phyloP scores from a whole-genome alignment of 306 rosid genomes.

The Crataegus laevigata region DNA sequence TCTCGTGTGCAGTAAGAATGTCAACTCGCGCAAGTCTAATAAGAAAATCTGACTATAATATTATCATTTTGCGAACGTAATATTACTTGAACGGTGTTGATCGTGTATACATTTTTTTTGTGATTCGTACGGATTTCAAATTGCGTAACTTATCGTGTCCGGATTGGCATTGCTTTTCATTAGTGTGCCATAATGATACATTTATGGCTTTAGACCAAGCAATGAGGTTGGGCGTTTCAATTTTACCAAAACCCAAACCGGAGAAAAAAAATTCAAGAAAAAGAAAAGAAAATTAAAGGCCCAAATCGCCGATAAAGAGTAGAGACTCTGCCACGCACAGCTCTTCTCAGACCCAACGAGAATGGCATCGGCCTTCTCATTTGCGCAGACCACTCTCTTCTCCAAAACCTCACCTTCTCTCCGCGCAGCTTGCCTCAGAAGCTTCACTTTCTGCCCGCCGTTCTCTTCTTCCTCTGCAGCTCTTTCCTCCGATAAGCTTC shows the following conservation, averaged over 20 bases:
- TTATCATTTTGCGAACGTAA: neutral
- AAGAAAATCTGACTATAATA: no score
- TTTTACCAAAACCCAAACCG: no score
- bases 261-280: neutral
- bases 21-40: no score
- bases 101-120: no score
- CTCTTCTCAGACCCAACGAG: neutral
- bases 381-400: constrained; percentile 36
- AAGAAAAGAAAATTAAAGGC: neutral
- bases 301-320: neutral
- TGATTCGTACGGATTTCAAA: no score
- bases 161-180: no score
- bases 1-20: no score
- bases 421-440: constrained; percentile 30
- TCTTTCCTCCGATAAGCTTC: constrained; percentile 23
- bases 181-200: no score
- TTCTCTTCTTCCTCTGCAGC: constrained; percentile 38
- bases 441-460: constrained; percentile 31
- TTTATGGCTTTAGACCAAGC: no score
- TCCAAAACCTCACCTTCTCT: constrained; percentile 33
- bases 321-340: neutral
- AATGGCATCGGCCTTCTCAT: constrained; percentile 34
- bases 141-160: no score
- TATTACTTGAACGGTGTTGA: neutral
- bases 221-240: neutral